These are phyloP conservation scores for Chaetoceros tenuissimus DNA, from an alignment of 108 stramenopile genomes.

Conservation along the genomic window DNA sequence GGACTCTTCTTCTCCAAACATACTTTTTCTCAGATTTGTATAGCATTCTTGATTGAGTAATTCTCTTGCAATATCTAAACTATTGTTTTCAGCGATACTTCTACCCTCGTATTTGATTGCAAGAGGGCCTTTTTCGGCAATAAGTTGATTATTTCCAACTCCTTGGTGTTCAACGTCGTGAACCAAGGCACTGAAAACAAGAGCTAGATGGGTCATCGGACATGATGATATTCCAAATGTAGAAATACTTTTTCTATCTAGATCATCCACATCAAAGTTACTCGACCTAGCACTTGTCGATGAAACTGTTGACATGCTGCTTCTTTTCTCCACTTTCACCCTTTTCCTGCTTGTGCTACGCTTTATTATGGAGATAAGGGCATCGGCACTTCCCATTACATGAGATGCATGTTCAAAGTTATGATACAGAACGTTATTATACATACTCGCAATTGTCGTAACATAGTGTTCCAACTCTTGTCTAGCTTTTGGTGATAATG, in stretches of 20 bases:
- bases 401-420: conserved; percentile 22
- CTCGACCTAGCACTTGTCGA: conserved; percentile 11
- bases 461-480: conserved; percentile 10
- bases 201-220: conserved; percentile 5
- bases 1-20: neutral
- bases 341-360: neutral
- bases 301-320: neutral
- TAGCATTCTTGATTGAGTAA: conserved; percentile 12
- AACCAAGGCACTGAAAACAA: conserved; percentile 19
- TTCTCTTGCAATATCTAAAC: conserved; percentile 10
- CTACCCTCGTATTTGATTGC: conserved; percentile 10
- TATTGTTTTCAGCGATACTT: conserved; percentile 22
- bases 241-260: neutral
- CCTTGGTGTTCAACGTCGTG: conserved; percentile 23
- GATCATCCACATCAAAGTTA: conserved; percentile 17
- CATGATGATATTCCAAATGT: neutral
- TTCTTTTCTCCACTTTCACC: too few relatives aligned
- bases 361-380: neutral
- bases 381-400: neutral
- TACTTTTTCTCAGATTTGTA: conserved; percentile 5
- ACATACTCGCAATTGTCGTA: conserved; percentile 10
- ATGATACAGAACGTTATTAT: conserved; percentile 17
- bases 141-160: conserved; percentile 14
- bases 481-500: neutral
- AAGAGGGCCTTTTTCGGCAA: conserved; percentile 6